Percentiles rank a stretch among this genome's conserved stretches.
These are phyloP conservation scores for Plasmodium relictum DNA, from an alignment of 169 alveolate species.

Conservation along the genomic window DNA sequence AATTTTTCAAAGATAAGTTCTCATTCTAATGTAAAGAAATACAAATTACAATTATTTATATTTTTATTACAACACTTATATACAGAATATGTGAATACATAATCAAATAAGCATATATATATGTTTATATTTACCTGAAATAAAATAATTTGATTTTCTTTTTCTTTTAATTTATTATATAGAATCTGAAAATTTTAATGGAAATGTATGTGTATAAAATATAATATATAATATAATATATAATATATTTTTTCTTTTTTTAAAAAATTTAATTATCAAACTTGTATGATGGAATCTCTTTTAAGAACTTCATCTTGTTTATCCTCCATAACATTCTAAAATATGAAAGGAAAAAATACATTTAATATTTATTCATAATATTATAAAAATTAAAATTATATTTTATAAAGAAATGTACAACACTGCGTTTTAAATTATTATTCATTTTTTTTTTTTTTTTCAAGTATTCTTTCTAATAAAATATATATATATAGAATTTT, in stretches of 20 bases:
- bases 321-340: conserved; percentile 36
- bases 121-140: conserved; percentile 25
- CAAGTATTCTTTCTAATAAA: conserved; percentile 19
- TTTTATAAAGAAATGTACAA: neutral
- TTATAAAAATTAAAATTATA: too few species aligned
- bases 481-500: neutral
- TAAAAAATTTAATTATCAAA: neutral
- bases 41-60: too few species aligned
- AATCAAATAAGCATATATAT: neutral
- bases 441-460: conserved; percentile 13
- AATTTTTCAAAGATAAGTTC: conserved; percentile 33
- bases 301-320: conserved; percentile 26
- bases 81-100: neutral
- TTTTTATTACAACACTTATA: too few species aligned
- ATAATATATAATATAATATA: neutral
- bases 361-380: neutral
- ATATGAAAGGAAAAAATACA: neutral
- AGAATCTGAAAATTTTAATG: neutral
- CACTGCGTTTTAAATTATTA: neutral
- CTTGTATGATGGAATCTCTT: conserved; percentile 61
- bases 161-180: conserved; percentile 48
- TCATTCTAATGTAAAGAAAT: conserved; percentile 28
- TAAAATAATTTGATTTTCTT: conserved; percentile 19
- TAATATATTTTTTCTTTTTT: neutral
- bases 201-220: neutral